Evolutionary conservation across 441 rosid species (phyloP), one percentile per base, ranked within the genome.

Genomic region (Pelargonium fulgidum): DNA sequence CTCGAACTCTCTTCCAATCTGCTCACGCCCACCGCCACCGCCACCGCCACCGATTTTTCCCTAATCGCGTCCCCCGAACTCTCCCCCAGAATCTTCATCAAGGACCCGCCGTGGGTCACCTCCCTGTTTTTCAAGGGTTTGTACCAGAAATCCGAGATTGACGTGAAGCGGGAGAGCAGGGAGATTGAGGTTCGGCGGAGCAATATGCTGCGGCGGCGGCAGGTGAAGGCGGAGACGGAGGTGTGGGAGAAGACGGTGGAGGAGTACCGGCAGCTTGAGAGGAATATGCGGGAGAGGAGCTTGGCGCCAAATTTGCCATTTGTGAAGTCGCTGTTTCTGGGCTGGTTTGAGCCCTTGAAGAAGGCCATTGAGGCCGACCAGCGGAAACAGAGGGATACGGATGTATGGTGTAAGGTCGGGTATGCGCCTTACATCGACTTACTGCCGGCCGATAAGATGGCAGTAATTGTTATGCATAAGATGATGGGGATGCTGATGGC

Each of bases 321-420:
- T 67, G 73, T 91, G n/a, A 93, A 93, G 82, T 81, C 96, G 12
- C 70, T 91, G 68, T 87, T 93, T 75, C 87, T 91, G 1, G 97
- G 96, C 9, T 93, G 99, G 99, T 93, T 93, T 42, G 97, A 91
- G 84, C 99, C 97, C 68, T 45, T 93, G 69, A 83, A 84, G 64
- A 79, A 89, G 75, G 89, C 97, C 12, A 89, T 93, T 75, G 80
- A 72, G 26, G 82, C 85, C 0, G 99, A 93, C 41, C 92, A 89
- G 71, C 87, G 81, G 65, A 17, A 62, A 17, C 79, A 87, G 75
- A 75, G 66, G 59, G 20, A 17, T 19, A 52, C 5, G 59, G 6
- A 3, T 4, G 42, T 70, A 4, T 81, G 70, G 78, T 74, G 67
- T 52, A 36, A 56, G 68, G 85, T 68, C 68, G 70, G 85, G 58